Percentiles rank a stretch among this genome's conserved stretches.
phyloP scores from a whole-genome alignment of 2,329 filamentous ascomycete species.

The Kalmusia sp. region DNA sequence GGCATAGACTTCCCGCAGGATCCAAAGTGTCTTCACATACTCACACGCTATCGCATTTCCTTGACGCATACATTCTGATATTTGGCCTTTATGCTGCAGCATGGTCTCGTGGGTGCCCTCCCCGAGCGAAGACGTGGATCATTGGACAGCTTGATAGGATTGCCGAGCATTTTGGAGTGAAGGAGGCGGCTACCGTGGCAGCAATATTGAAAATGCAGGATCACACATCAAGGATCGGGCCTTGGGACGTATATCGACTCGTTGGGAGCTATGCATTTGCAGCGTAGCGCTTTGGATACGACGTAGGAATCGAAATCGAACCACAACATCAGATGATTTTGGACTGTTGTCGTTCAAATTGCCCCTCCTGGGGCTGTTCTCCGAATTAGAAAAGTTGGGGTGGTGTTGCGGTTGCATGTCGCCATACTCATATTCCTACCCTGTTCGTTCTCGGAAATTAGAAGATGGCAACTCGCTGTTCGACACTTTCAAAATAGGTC shows the following conservation, averaged over 20 bases:
- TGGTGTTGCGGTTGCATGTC: too few species aligned
- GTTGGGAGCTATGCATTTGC: constrained; percentile 24
- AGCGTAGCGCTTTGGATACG: background rate
- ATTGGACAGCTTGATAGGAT: constrained; percentile 15
- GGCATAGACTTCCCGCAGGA: constrained; percentile 18
- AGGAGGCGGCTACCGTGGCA: constrained; percentile 15
- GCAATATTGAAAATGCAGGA: constrained; percentile 10
- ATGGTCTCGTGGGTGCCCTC: constrained; percentile 16
- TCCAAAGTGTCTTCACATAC: background rate
- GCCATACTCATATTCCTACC: too few species aligned
- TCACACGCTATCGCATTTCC: constrained; percentile 18
- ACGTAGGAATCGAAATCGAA: background rate
- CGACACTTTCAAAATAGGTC: too few species aligned
- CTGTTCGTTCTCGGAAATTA: too few species aligned
- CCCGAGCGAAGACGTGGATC: constrained; percentile 13
- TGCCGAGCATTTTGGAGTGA: constrained; percentile 20
- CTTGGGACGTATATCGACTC: constrained; percentile 22
- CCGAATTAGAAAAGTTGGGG: too few species aligned
- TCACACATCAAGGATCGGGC: constrained; percentile 1
- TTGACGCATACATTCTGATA: constrained; percentile 23
- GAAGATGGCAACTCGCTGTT: background rate
- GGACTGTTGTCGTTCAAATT: too few species aligned
- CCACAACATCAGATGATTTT: too few species aligned
- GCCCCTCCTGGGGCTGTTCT: too few species aligned
- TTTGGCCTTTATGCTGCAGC: constrained; percentile 19